Evolutionary conservation across 2,329 filamentous ascomycete species (phyloP), one percentile per base, ranked within the genome.

Genomic region (Whalleya microplaca): DNA sequence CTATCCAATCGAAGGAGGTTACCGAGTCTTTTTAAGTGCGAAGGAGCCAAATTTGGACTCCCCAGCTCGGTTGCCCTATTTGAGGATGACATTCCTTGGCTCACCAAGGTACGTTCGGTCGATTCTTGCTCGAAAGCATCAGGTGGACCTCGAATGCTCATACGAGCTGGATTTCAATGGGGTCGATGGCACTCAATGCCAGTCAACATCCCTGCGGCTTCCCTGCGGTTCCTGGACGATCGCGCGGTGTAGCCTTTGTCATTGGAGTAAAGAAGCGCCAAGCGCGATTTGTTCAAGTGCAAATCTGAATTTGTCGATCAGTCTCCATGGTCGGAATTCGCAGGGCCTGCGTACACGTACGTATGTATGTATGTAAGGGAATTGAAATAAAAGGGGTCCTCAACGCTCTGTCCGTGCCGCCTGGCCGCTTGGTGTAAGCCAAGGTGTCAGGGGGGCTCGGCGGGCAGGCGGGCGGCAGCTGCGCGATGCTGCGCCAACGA

Each of bases 191-290:
- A n/a, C n/a, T n/a, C n/a, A 66, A 60, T 63, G 59, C 48, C 57
- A 58, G 56, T 62, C 41, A 56, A 46, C 45, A 62, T 59, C 65
- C 66, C 56, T 66, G 64, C 4, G 4, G 23, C 4, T 27, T 27
- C 23, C 23, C 9, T n/a, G n/a, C 47, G 47, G 55, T 59, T 55
- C 48, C 53, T 60, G 44, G 51, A 42, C 41, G 58, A 62, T 59
- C 57, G 54, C 58, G 64, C 58, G 47, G 58, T 46, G 52, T 55
- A 51, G 12, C 21, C 45, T 44, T 55, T 45, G 52, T 61, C 42
- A 66, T 68, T 67, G 63, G 63, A 44, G 55, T 58, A 56, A 20
- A 19, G 14, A 32, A 51, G 56, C 48, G 57, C 63, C 55, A 59
- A 64, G 61, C 55, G 48, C 51, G 59, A 50, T 59, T 51, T 12